phyloP scores from a whole-genome alignment of 306 rosid species.

The Hippophae gyantsensis region DNA sequence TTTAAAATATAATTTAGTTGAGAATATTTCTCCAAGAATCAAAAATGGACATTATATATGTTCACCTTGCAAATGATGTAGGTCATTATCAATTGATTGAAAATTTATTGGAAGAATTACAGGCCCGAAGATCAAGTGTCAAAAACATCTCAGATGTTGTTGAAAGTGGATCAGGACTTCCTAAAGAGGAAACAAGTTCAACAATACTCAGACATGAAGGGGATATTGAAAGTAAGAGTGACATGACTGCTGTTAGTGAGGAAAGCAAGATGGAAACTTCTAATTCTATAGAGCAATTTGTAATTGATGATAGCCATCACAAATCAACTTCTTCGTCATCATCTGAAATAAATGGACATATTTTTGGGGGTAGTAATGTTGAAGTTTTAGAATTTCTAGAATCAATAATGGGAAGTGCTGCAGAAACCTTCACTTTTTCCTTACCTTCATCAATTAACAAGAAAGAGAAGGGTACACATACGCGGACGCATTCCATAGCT shows the following conservation, averaged over 20 bases:
- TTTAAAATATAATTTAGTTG: not conserved
- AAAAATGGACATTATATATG: not conserved
- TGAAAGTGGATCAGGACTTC: slow-evolving; percentile 14
- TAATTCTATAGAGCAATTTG: slow-evolving; percentile 11
- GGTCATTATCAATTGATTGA: slow-evolving; percentile 51
- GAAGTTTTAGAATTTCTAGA: slow-evolving; percentile 4
- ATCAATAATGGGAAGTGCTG: slow-evolving; percentile 16
- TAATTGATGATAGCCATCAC: slow-evolving; percentile 19
- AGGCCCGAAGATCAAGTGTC: not conserved
- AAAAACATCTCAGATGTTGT: not conserved
- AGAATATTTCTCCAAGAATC: not conserved
- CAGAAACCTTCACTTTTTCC: slow-evolving; percentile 17
- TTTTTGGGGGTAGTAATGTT: slow-evolving; percentile 11
- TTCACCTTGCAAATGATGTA: slow-evolving; percentile 47
- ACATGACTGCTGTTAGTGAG: slow-evolving; percentile 4
- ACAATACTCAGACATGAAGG: slow-evolving; percentile 13
- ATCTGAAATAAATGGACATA: slow-evolving; percentile 14
- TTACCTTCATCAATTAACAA: slow-evolving; percentile 20
- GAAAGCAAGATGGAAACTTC: slow-evolving; percentile 11
- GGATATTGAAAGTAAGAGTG: slow-evolving; percentile 9
- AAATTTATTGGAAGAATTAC: slow-evolving; percentile 26
- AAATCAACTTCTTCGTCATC: slow-evolving; percentile 30
- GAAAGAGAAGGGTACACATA: slow-evolving; percentile 34
- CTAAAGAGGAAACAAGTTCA: slow-evolving; percentile 10
- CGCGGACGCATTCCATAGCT: slow-evolving; percentile 65